Evolutionary conservation across 495 filamentous ascomycete species (phyloP).

Genomic region (Xylaria palmicola): DNA sequence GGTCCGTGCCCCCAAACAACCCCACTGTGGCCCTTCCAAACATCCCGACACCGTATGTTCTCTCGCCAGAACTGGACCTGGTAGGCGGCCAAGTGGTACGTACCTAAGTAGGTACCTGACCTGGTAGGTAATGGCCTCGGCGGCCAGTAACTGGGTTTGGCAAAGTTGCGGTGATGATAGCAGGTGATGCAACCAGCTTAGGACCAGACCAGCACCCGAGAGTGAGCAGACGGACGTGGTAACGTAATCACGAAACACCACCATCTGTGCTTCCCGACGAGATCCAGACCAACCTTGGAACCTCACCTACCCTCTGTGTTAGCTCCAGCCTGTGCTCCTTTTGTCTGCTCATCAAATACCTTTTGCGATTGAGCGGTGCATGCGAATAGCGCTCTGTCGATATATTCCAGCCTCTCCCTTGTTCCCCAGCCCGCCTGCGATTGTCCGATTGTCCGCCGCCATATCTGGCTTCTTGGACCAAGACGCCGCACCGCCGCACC

Average conservation of each 20-base stretch:
- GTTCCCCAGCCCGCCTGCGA: constrained; percentile 1
- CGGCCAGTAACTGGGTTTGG: too few species aligned
- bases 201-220: too few species aligned
- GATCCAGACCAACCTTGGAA: not conserved
- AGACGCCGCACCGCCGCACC: not conserved
- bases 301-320: constrained; percentile 6
- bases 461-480: not conserved
- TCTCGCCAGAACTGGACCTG: too few species aligned
- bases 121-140: too few species aligned
- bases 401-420: not conserved
- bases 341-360: not conserved
- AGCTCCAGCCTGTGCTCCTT: not conserved
- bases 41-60: not conserved
- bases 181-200: constrained; percentile 5
- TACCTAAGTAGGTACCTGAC: not conserved
- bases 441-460: constrained; percentile 4
- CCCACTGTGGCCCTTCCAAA: not conserved
- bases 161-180: not conserved
- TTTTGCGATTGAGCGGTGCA: not conserved
- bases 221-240: not conserved
- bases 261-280: not conserved
- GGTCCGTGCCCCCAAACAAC: constrained; percentile 3
- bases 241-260: constrained; percentile 10
- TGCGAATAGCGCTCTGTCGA: not conserved
- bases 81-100: too few species aligned